Base-by-base conservation (phyloP, 805 yeast species). In the Kazachstania bromeliacearum region DNA sequence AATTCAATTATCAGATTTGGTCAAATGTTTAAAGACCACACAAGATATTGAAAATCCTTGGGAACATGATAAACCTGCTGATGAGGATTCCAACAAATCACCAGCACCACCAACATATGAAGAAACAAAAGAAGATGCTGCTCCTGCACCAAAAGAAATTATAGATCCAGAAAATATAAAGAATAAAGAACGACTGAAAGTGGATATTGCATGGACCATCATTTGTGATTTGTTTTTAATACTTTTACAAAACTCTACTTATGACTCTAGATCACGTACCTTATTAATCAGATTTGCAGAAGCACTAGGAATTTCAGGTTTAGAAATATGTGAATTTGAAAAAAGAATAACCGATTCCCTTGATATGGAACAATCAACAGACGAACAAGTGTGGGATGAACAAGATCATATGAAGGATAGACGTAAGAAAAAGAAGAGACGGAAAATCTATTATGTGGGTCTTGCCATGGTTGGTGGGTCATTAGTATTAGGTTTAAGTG, bases 381-480 rank as follows among this genome's bases (percentile, higher is more conserved):
- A 81, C 35, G 61, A 59, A 15, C 82, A 82, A 55, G 70, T 76
- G 8, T 80, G 88, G 77, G 77, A 85, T 48, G 89, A 83, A 47
- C 53, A 58, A 7, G 77, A 74, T 40, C 75, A 84, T 38, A 68
- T 92, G 52, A 77, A 77, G 30, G 70, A 69, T 23, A 78, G 94
- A 48, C 68, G 83, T n/a, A 80, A 76, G 51, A 72, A 66, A 45
- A 74, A 77, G 34, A 71, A 69, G 44, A 74, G 71, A 44, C 78
- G 70, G 51, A 79, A 88, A 51, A 64, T 85, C 56, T 79, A 85
- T 35, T 87, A 84, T 51, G 83, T 92, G 43, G 99, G 97, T 1
- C 63, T 92, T 33, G 99, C 99, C 0, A 92, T 97, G 6, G 70
- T 88, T 12, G 97, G 97, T 20, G 99, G 99, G 2, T 88, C 95